Conservation (phyloP, 2,329 filamentous ascomycete genomes). For the Aquanectria penicillioides region DNA sequence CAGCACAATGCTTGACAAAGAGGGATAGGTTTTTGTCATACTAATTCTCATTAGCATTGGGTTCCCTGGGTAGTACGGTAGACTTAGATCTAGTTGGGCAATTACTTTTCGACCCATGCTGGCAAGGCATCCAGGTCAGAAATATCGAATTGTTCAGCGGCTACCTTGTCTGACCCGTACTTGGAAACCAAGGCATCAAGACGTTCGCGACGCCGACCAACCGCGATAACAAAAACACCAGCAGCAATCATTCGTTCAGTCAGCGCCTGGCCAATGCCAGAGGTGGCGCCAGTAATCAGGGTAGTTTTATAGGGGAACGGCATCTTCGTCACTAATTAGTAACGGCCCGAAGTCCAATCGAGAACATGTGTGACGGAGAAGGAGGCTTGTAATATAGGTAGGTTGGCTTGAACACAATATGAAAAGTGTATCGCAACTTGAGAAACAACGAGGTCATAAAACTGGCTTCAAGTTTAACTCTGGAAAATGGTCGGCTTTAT, state of each 20-base stretch:
- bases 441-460: no score
- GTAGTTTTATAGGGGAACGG: constrained; percentile 64
- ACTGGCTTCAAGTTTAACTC: no score
- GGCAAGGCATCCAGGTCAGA: constrained; percentile 49
- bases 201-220: constrained; percentile 57
- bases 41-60: neutral
- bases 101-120: constrained; percentile 21
- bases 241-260: constrained; percentile 50
- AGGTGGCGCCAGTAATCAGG: constrained; percentile 54
- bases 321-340: no score
- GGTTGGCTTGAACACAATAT: no score
- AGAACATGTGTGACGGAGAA: no score
- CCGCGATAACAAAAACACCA: constrained; percentile 55
- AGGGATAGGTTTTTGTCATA: constrained; percentile 13
- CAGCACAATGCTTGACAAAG: constrained; percentile 59
- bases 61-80: neutral
- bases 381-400: no score
- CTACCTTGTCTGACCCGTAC: constrained; percentile 52
- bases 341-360: no score
- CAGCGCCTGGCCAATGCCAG: constrained; percentile 29
- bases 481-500: no score
- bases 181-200: constrained; percentile 57
- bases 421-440: no score
- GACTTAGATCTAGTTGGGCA: no score
- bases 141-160: constrained; percentile 52